A percentile compares a stretch with the other conserved stretches of the same genome.
phyloP scores from a whole-genome alignment of 1,284 basidiomycete genomes.

The Trichosporon sp. region DNA sequence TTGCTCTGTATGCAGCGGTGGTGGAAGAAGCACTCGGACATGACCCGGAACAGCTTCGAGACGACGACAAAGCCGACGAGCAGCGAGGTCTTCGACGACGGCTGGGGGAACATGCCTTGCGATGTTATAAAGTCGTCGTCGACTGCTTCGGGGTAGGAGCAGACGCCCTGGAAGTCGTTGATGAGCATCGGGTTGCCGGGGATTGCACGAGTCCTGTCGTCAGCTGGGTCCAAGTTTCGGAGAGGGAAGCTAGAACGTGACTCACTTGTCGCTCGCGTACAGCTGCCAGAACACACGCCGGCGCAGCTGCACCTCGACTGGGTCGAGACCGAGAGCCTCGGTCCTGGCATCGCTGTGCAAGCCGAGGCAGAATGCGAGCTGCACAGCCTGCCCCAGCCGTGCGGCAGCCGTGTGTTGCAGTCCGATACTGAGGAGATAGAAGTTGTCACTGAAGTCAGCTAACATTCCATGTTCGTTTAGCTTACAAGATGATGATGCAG shows the following conservation, averaged over 20 bases:
- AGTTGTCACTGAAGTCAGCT: constrained; percentile 37
- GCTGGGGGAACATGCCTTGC: constrained; percentile 46
- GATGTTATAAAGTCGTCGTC: constrained; percentile 48
- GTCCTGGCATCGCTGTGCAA: constrained; percentile 43
- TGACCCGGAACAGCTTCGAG: constrained; percentile 39
- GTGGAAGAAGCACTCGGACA: constrained; percentile 46
- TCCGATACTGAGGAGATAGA: constrained; percentile 44
- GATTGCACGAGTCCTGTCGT: constrained; percentile 40
- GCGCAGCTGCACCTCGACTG: constrained; percentile 42
- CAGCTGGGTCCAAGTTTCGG: neutral
- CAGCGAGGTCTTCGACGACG: constrained; percentile 32
- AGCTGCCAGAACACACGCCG: constrained; percentile 59
- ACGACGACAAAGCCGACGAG: constrained; percentile 45
- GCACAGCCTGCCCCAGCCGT: constrained; percentile 42
- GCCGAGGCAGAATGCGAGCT: constrained; percentile 43
- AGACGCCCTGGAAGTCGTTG: constrained; percentile 47
- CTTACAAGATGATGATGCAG: constrained; percentile 45
- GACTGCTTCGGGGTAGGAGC: constrained; percentile 38
- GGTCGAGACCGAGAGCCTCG: constrained; percentile 34
- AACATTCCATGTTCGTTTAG: neutral
- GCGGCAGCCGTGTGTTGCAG: constrained; percentile 41
- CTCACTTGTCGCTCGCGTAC: constrained; percentile 68
- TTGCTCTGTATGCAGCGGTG: constrained; percentile 35
- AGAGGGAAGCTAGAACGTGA: neutral
- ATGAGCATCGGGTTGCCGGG: constrained; percentile 45